phyloP scores from a whole-genome alignment of 495 filamentous ascomycete species.

The Daldinia vernicosa region DNA sequence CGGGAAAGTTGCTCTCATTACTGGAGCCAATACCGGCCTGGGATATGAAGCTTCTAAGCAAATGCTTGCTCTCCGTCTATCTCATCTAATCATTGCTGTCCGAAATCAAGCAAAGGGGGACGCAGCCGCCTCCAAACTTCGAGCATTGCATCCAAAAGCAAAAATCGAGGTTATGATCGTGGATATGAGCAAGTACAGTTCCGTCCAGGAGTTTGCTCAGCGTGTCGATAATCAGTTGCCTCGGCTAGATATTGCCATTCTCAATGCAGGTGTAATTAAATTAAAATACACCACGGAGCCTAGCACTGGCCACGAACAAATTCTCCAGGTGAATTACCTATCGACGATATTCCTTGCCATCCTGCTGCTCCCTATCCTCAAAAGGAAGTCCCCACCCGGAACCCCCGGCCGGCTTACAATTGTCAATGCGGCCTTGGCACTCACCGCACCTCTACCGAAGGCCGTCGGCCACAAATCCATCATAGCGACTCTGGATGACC shows the following conservation, averaged over 20 bases:
- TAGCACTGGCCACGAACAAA: constrained; percentile 59
- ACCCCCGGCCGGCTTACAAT: constrained; percentile 53
- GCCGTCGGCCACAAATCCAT: constrained; percentile 46
- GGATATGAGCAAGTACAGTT: constrained; percentile 59
- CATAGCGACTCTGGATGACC: constrained; percentile 56
- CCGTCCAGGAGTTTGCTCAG: constrained; percentile 55
- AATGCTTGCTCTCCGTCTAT: constrained; percentile 56
- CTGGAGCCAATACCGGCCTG: constrained; percentile 58
- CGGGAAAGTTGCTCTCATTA: constrained; percentile 58
- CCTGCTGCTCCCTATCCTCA: constrained; percentile 60
- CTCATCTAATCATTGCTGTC: constrained; percentile 63
- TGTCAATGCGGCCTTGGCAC: constrained; percentile 49
- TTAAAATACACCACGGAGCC: constrained; percentile 42
- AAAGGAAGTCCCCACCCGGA: constrained; percentile 44
- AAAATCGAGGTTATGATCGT: constrained; percentile 65
- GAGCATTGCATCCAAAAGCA: constrained; percentile 46
- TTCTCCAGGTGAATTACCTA: constrained; percentile 59
- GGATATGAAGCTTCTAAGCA: constrained; percentile 59
- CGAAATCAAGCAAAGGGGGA: constrained; percentile 60
- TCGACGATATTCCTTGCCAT: constrained; percentile 59
- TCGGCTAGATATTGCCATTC: constrained; percentile 60
- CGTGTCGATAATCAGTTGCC: constrained; percentile 47
- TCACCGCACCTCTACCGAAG: constrained; percentile 48
- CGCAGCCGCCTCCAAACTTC: constrained; percentile 50
- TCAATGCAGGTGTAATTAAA: constrained; percentile 62